Evolutionary conservation across 2,329 filamentous ascomycete species (phyloP).

Genomic region (Dactylellina parvicollis): DNA sequence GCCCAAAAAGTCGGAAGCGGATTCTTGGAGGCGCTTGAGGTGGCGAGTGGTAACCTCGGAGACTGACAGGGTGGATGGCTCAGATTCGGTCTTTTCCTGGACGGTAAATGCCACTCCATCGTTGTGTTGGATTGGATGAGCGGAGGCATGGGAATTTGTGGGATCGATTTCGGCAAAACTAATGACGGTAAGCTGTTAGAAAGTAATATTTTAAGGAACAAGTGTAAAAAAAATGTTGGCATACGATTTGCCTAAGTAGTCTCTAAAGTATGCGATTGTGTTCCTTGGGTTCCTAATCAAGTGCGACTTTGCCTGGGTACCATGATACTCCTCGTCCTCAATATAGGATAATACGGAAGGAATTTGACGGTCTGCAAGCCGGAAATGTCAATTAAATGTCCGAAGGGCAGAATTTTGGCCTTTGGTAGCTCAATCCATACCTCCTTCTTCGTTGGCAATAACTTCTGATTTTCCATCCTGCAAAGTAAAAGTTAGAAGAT

Average conservation of each 20-base stretch:
- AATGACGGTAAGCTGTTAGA: slow-evolving; percentile 3
- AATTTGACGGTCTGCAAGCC: slow-evolving; percentile 84
- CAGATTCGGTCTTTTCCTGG: slow-evolving; percentile 75
- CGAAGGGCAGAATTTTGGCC: neutral
- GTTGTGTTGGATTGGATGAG: slow-evolving; percentile 81
- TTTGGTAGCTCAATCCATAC: slow-evolving; percentile 65
- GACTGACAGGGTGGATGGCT: slow-evolving; percentile 76
- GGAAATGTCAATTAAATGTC: neutral
- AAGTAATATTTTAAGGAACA: neutral
- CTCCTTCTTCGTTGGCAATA: slow-evolving; percentile 98
- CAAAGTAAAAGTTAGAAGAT: slow-evolving; percentile 39
- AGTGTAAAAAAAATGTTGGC: slow-evolving; percentile 58
- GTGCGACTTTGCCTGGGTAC: slow-evolving; percentile 92
- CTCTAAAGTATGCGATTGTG: slow-evolving; percentile 94
- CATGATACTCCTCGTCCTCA: slow-evolving; percentile 95
- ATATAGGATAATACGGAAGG: slow-evolving; percentile 94
- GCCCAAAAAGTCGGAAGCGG: slow-evolving; percentile 90
- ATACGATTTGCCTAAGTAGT: slow-evolving; percentile 93
- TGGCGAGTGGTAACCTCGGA: slow-evolving; percentile 86
- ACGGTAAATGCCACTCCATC: slow-evolving; percentile 82
- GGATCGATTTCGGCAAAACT: slow-evolving; percentile 95
- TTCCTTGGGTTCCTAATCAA: slow-evolving; percentile 91
- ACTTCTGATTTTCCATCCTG: slow-evolving; percentile 92
- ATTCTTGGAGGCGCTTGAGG: slow-evolving; percentile 79
- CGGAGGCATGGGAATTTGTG: slow-evolving; percentile 90